Evolutionary conservation across 306 rosid genomes (phyloP), one percentile per base, ranked within the genome.

Genomic region (Oemleria cerasiformis): DNA sequence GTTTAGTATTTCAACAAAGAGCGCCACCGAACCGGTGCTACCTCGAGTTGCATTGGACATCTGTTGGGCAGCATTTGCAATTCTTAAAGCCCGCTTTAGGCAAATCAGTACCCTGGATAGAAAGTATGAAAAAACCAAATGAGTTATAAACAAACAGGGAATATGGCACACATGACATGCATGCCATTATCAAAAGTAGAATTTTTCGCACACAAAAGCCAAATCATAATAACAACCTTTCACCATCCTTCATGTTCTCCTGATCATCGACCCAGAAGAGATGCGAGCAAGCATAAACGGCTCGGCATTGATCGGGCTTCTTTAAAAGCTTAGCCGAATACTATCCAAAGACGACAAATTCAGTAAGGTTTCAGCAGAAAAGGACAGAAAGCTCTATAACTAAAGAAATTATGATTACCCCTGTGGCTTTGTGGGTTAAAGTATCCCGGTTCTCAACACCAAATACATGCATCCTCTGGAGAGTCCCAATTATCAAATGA

Each of bases 381-480:
- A 65, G 25, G 45, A 71, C 14, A 9, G 65, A 51, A 2, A 36
- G 71, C 44, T 12, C 56, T 54, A 55, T 14, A 40, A 60, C 80
- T 49, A 70, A 75, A 9, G 17, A 59, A 80, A 73, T 21, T 69
- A 71, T 56, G 77, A 71, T 86, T 85, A 95, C 99, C 97, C 99
- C 99, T 0, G 97, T 95, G 80, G 99, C 99, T 85, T 95, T 95
- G 96, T 95, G 99, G 40, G 99, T 95, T 78, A 95, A 88, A 59
- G 99, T 95, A 78, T 95, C 99, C 81, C 97, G 88, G 87, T 95
- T 95, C 83, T 95, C 99, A 75, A 95, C 88, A 66, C 99, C 99
- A 75, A 95, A 95, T 70, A 95, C 86, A 47, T 89, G 99, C 97
- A 91, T 95, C 88, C 96, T 91, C 84, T 95, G 99, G 82, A 95